These are phyloP conservation scores for Phyllosticta paracitricarpa DNA, from an alignment of 2,329 filamentous ascomycete genomes.

Conservation along the genomic window DNA sequence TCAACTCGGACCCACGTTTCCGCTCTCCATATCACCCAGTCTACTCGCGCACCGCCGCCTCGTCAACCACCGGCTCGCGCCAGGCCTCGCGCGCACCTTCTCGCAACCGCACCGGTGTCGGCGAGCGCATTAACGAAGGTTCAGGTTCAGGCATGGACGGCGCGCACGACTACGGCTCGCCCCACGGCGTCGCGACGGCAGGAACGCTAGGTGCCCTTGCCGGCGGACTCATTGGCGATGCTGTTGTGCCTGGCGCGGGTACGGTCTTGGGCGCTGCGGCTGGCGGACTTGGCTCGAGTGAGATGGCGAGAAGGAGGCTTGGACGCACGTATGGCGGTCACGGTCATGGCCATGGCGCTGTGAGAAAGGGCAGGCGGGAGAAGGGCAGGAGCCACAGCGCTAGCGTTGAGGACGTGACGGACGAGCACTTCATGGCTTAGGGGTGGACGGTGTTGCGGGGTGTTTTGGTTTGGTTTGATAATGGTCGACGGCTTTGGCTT, in stretches of 20 bases:
- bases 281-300: constrained; percentile 23
- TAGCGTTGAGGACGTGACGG: not conserved
- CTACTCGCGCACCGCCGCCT: not conserved
- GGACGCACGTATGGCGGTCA: not conserved
- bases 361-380: constrained; percentile 17
- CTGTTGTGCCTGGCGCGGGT: constrained; percentile 22
- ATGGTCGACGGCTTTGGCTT: not conserved
- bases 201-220: constrained; percentile 30
- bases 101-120: constrained; percentile 12
- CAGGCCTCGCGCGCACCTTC: not conserved
- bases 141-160: constrained; percentile 23
- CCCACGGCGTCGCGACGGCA: constrained; percentile 22
- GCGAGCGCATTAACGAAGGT: constrained; percentile 19
- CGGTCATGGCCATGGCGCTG: not conserved
- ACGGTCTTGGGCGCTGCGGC: constrained; percentile 28
- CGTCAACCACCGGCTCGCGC: constrained; percentile 12
- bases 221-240: constrained; percentile 25
- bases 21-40: not conserved
- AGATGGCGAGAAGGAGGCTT: constrained; percentile 10
- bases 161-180: constrained; percentile 17
- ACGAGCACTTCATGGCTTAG: not conserved
- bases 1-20: constrained; percentile 19
- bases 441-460: not conserved
- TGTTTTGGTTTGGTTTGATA: not conserved
- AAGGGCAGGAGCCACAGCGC: constrained; percentile 1